Percentiles rank a stretch among this genome's conserved stretches.
Evolutionary conservation across 2,329 filamentous ascomycete species (phyloP).

Genomic region (Verticillium zaregamsianum): DNA sequence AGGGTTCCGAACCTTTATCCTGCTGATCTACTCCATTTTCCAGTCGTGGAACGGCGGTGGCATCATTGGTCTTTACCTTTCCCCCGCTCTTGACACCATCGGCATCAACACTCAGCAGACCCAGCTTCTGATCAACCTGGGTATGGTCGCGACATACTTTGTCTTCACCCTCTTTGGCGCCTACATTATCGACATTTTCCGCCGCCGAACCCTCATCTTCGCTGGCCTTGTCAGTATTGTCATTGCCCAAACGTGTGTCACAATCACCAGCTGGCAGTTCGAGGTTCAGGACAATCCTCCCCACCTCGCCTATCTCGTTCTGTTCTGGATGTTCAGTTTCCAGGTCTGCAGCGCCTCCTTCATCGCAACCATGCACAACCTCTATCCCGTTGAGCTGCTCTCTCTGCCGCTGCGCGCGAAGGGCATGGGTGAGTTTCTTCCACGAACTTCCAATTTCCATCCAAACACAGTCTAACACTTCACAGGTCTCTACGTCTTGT

Average conservation of each 20-base stretch:
- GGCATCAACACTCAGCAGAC: conserved; percentile 30
- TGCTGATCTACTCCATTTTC: conserved; percentile 40
- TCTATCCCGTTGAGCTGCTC: conserved; percentile 40
- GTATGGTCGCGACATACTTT: conserved; percentile 38
- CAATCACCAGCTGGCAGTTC: conserved; percentile 44
- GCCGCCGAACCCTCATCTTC: conserved; percentile 33
- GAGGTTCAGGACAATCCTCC: conserved; percentile 18
- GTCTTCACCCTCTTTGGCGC: conserved; percentile 39
- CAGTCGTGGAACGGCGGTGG: conserved; percentile 43
- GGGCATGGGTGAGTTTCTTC: conserved; percentile 34
- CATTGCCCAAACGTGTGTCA: conserved; percentile 37
- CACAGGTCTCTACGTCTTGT: background rate
- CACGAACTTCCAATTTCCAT: background rate
- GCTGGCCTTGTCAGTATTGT: conserved; percentile 28
- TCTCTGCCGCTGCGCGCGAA: conserved; percentile 38
- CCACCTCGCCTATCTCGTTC: conserved; percentile 33
- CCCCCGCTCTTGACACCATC: conserved; percentile 34
- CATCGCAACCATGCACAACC: conserved; percentile 43
- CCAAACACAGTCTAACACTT: background rate
- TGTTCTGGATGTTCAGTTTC: conserved; percentile 44
- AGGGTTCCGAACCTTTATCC: conserved; percentile 36
- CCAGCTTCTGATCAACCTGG: conserved; percentile 37
- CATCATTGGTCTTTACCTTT: conserved; percentile 38
- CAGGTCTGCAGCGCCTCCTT: conserved; percentile 40
- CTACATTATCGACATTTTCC: conserved; percentile 36